These are phyloP conservation scores for Silene latifolia DNA, from an alignment of 148 eudicot species.

Conservation along the genomic window DNA sequence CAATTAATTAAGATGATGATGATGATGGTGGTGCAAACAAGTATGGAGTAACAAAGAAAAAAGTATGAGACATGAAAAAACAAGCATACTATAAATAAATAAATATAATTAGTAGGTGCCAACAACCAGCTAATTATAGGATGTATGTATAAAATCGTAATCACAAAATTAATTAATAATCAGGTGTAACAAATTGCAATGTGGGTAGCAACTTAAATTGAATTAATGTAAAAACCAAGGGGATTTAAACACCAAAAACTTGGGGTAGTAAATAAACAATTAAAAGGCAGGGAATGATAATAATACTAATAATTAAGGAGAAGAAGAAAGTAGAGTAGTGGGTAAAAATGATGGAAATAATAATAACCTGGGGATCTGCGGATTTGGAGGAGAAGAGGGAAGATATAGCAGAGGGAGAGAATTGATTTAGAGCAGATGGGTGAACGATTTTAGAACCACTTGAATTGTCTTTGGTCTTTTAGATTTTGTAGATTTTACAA, in stretches of 20 bases:
- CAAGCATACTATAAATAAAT: constrained; percentile 3
- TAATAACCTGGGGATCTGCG: neutral
- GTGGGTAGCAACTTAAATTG: too few relatives aligned
- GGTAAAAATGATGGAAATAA: neutral
- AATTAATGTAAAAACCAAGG: neutral
- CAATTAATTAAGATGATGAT: neutral
- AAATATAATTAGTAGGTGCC: too few relatives aligned
- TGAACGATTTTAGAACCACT: neutral
- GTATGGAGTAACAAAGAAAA: neutral
- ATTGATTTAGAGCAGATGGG: neutral
- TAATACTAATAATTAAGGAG: neutral
- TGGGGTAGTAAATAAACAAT: neutral
- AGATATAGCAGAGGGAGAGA: neutral
- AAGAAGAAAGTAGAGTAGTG: neutral
- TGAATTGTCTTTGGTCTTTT: too few relatives aligned
- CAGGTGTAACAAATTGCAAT: too few relatives aligned
- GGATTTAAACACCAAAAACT: neutral
- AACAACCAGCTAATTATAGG: neutral
- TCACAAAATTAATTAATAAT: neutral
- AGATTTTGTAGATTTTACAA: too few relatives aligned
- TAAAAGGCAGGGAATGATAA: neutral
- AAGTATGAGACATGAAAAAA: neutral
- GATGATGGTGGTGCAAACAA: neutral
- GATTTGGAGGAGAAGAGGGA: constrained; percentile 2
- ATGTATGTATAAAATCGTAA: neutral